Evolutionary conservation across 805 yeast species (phyloP), one percentile per base, ranked within the genome.

Genomic region (Ogataea haglerorum): DNA sequence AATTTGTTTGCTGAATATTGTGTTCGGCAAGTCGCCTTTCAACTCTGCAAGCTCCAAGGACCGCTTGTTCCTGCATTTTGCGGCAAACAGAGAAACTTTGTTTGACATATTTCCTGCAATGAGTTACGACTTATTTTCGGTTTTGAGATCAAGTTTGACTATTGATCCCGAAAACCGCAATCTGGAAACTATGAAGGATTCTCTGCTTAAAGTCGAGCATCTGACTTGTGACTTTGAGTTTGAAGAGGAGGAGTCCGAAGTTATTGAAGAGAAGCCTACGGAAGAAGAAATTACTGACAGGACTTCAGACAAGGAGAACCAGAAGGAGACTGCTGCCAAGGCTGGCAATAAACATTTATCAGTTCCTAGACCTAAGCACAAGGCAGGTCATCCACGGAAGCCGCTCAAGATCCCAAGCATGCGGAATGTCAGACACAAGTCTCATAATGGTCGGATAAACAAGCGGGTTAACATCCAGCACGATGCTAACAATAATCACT

Each of bases 61-160:
- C 64, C 85, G 85, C 56, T 67, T 90, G 36, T 90, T 89, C 61
- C 66, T 85, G 53, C 90, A 87, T 63, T 90, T 85, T 68, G 90
- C 91, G 10, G 76, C 83, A 24, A 85, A 86, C 54, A 76, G 96
- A 51, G 97, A 91, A 61, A 84, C 95, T 2, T 68, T 91, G 34
- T 89, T 88, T 64, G 98, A 91, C 64, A 85, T 89, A 30, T 91
- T 90, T 60, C 89, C 96, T 13, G 70, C 89, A 4, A 82, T 91
- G 88, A 78, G 93, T 38, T 80, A 78, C 38, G 96, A 89, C 56
- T 74, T 89, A 54, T 91, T 88, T 58, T 78, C 83, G n/a, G 95
- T 86, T 0, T 72, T 90, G 57, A 75, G 95, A 42, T 76, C 77
- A 49, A 73, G 85, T 46, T 69, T 91, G 41, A 82, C 95, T 10